These are phyloP conservation scores for Solanum ossicruentum DNA, from an alignment of 257 asterid genomes.

Conservation along the genomic window DNA sequence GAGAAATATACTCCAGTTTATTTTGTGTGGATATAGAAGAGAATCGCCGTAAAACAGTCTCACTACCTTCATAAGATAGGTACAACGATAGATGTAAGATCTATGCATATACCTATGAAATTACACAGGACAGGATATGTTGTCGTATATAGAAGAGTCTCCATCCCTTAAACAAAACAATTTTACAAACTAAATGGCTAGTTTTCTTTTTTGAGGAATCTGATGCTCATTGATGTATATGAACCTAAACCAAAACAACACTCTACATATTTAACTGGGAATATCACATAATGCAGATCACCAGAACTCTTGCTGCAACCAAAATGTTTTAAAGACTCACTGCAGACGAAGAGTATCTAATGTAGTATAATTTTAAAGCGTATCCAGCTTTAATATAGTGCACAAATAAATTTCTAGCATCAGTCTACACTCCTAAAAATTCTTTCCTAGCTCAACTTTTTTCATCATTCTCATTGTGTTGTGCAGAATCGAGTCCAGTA, in stretches of 20 bases:
- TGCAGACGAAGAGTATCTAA: not conserved
- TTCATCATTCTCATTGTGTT: conserved; percentile 51
- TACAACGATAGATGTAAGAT: no score
- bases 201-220: not conserved
- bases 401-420: not conserved
- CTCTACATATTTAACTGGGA: not conserved
- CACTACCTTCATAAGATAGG: not conserved
- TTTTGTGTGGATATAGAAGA: not conserved
- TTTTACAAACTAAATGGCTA: not conserved
- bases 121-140: no score
- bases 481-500: conserved; percentile 70
- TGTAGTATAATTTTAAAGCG: not conserved
- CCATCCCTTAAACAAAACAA: not conserved
- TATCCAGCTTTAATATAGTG: not conserved
- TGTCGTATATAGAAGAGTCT: not conserved
- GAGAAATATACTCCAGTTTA: not conserved
- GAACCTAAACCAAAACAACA: not conserved
- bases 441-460: conserved; percentile 84
- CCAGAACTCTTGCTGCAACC: not conserved
- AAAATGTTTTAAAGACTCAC: not conserved
- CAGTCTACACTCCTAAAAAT: conserved; percentile 25
- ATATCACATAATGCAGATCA: not conserved
- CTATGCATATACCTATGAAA: no score
- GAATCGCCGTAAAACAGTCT: rapidly evolving
- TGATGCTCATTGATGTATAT: not conserved